Evolutionary conservation across 192 early-diverging fungal genomes (phyloP), one percentile per base, ranked within the genome.

Genomic region (Coemansia sp.): DNA sequence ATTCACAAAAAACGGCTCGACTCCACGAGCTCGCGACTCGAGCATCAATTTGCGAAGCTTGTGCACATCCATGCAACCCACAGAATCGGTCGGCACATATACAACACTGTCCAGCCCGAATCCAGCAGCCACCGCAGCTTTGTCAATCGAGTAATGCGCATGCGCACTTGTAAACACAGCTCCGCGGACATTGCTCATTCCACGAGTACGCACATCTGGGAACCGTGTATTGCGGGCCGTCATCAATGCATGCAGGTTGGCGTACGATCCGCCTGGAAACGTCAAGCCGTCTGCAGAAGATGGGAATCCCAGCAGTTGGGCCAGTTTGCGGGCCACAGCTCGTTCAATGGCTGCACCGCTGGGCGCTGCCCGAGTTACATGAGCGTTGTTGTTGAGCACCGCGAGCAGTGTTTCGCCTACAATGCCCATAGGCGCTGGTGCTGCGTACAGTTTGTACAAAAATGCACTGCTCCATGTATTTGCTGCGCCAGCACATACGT

Each of bases 391-490:
- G 75, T 94, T 94, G 22, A 94, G 77, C 23, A 88, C 65, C 0
- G 83, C 84, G 32, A 89, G 63, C 14, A 93, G 74, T 3, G 91
- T 64, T 67, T 94, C 92, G 13, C 85, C 58, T 10, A 91, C 62
- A 20, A 92, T 85, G 13, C 91, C 92, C 57, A 91, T 84, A 8
- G 90, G 89, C 12, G 85, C 88, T 0, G 88, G 85, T 23, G 89
- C 84, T 16, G 92, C 85, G 61, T 93, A 94, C 4, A 94, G 82
- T 53, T 93, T 94, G 71, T 91, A 90, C 78, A 94, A 78, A 59
- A 93, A 94, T 22, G 87, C 65, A 5, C 86, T 83, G 68, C 87
- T 89, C 82, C 87, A 90, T 27, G 78, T 81, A 37, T 75, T 81
- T 16, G 74, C 64, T 2, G 78, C 67, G 8, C 64, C n/a, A 0